Evolutionary conservation across 1,139 yeast genomes (phyloP).

Genomic region (Pneumocystis sp.): DNA sequence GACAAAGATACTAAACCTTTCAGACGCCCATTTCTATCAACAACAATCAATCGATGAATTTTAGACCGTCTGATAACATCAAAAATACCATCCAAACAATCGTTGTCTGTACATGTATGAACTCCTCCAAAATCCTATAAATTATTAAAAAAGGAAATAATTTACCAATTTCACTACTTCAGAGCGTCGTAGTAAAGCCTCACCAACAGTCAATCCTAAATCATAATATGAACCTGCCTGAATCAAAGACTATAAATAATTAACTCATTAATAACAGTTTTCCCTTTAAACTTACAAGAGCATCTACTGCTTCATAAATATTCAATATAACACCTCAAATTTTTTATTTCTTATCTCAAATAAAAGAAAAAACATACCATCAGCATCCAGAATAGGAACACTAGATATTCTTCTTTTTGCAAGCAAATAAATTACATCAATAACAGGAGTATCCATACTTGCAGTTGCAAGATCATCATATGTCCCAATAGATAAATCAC

Average conservation of each 20-base stretch:
- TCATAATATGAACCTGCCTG: slow-evolving; percentile 93
- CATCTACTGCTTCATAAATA: slow-evolving; percentile 94
- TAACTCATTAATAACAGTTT: background rate
- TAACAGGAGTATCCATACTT: slow-evolving; percentile 82
- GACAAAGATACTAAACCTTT: slow-evolving; percentile 80
- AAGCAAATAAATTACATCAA: slow-evolving; percentile 76
- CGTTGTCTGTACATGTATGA: slow-evolving; percentile 82
- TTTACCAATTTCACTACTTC: slow-evolving; percentile 27
- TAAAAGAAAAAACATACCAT: slow-evolving; percentile 24
- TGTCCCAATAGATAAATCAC: slow-evolving; percentile 46
- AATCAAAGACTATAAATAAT: slow-evolving; percentile 40
- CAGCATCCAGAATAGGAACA: slow-evolving; percentile 78
- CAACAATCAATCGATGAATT: slow-evolving; percentile 82
- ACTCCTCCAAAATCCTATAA: slow-evolving; percentile 80
- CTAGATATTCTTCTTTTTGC: slow-evolving; percentile 73
- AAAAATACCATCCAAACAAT: slow-evolving; percentile 77
- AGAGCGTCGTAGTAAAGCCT: slow-evolving; percentile 83
- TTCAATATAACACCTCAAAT: slow-evolving; percentile 43
- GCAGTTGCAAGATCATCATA: slow-evolving; percentile 55
- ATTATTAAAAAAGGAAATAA: background rate
- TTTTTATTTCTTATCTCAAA: background rate
- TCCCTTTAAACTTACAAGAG: slow-evolving; percentile 28
- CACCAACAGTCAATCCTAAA: slow-evolving; percentile 82
- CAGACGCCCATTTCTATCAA: slow-evolving; percentile 58
- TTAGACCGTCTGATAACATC: slow-evolving; percentile 87